These are phyloP conservation scores for Akebia trifoliata DNA, from an alignment of 164 flowering plant species.

Conservation along the genomic window DNA sequence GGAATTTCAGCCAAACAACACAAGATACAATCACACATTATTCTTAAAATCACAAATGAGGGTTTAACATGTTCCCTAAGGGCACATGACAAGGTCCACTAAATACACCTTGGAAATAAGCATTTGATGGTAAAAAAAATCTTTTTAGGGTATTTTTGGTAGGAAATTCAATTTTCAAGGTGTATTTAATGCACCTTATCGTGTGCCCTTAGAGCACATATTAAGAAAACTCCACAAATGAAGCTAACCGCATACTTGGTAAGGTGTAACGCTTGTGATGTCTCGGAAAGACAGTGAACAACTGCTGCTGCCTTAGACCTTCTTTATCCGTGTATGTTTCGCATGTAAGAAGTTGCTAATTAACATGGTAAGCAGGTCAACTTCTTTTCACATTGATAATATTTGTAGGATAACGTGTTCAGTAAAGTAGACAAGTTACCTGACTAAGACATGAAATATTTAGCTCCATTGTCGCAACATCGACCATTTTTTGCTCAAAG, in stretches of 20 bases:
- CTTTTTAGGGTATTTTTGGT: too few relatives aligned
- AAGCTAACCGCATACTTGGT: conserved; percentile 56
- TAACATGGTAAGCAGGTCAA: conserved; percentile 19
- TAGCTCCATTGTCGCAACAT: conserved; percentile 62
- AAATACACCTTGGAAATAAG: too few relatives aligned
- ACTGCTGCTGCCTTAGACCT: conserved; percentile 82
- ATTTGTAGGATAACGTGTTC: too few relatives aligned
- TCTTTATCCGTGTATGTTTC: conserved; percentile 71
- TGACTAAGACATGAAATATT: conserved; percentile 67
- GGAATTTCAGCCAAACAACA: conserved; percentile 1
- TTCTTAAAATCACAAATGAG: too few relatives aligned
- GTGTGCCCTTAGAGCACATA: too few relatives aligned
- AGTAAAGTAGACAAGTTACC: conserved; percentile 57
- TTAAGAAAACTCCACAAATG: too few relatives aligned
- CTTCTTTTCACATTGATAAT: too few relatives aligned
- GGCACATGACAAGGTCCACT: too few relatives aligned
- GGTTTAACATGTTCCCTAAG: too few relatives aligned
- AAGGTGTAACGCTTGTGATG: conserved; percentile 91
- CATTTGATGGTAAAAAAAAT: too few relatives aligned
- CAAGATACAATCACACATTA: conserved; percentile 1
- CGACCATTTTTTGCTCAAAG: conserved; percentile 74
- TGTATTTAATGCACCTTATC: too few relatives aligned
- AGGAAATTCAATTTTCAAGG: too few relatives aligned
- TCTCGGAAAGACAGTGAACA: conserved; percentile 62
- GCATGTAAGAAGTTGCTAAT: conserved; percentile 77